Percentiles rank a stretch among this genome's conserved stretches.
These are phyloP conservation scores for Lentinula boryana DNA, from an alignment of 768 basidiomycete species.

Conservation along the genomic window DNA sequence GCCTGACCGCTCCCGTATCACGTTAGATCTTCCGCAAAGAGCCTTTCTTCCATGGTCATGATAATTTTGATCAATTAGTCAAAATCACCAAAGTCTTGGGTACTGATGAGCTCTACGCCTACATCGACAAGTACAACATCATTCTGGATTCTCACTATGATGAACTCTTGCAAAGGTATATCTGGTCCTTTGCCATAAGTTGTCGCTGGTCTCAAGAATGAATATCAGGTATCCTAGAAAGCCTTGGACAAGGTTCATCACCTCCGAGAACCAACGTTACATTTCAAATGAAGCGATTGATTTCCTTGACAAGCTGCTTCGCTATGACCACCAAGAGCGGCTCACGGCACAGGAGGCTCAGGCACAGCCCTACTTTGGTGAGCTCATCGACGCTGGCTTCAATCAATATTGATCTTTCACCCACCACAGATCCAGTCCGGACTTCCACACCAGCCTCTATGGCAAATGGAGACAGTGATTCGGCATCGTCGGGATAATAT, in stretches of 20 bases:
- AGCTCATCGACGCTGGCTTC: slow-evolving; percentile 13
- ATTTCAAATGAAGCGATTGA: slow-evolving; percentile 97
- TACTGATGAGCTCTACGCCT: slow-evolving; percentile 89
- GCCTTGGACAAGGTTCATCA: slow-evolving; percentile 93
- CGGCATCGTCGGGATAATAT: slow-evolving; percentile 40
- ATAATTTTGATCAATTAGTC: slow-evolving; percentile 97
- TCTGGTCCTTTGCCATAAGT: not conserved
- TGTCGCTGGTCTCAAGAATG: not conserved
- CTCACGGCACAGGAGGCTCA: slow-evolving; percentile 93
- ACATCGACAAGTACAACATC: slow-evolving; percentile 94
- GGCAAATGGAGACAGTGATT: slow-evolving; percentile 63
- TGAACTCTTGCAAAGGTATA: slow-evolving; percentile 82
- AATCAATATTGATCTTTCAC: slow-evolving; percentile 12
- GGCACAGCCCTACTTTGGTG: slow-evolving; percentile 89
- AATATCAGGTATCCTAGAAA: slow-evolving; percentile 77
- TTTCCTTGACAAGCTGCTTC: slow-evolving; percentile 89
- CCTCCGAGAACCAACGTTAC: slow-evolving; percentile 91
- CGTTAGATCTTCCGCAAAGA: slow-evolving; percentile 95
- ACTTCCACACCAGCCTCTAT: slow-evolving; percentile 29
- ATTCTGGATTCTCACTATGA: slow-evolving; percentile 95
- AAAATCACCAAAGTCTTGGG: slow-evolving; percentile 98
- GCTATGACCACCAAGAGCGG: slow-evolving; percentile 96
- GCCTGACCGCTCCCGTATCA: slow-evolving; percentile 4
- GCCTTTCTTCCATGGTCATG: slow-evolving; percentile 98
- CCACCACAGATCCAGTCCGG: slow-evolving; percentile 58